Conservation (phyloP, 2,329 filamentous ascomycete genomes). For the Penicillium oxalicum region DNA sequence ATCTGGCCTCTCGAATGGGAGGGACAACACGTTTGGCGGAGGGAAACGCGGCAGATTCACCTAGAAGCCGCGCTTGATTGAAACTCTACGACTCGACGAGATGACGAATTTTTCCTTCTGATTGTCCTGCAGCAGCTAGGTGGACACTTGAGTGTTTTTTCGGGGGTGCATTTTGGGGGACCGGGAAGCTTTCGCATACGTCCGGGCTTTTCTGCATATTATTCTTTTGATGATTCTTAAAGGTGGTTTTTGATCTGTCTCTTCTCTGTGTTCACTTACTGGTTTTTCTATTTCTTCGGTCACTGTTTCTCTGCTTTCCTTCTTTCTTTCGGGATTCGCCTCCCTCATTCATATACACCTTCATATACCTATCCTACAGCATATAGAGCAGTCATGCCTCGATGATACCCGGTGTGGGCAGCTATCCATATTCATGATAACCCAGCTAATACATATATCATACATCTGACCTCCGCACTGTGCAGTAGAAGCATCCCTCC, state of each 20-base stretch:
- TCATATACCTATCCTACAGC: conserved; percentile 20
- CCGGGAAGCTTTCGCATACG: conserved; percentile 28
- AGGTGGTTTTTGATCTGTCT: conserved; percentile 7
- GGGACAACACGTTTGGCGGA: conserved; percentile 42
- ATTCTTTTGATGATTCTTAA: conserved; percentile 10
- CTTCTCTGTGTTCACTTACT: neutral
- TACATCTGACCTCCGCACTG: conserved; percentile 8
- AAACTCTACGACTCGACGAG: conserved; percentile 25
- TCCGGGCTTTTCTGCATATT: conserved; percentile 19
- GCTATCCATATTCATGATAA: conserved; percentile 21
- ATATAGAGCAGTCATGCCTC: conserved; percentile 32
- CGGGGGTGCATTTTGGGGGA: conserved; percentile 29
- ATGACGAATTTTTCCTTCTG: conserved; percentile 30
- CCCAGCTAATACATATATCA: conserved; percentile 18
- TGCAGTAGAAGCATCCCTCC: too few species aligned
- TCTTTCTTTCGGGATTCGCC: conserved; percentile 2
- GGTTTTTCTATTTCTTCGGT: too few species aligned
- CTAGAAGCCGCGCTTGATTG: conserved; percentile 20
- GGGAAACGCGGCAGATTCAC: conserved; percentile 44
- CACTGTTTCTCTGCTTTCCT: neutral
- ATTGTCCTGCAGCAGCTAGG: conserved; percentile 29
- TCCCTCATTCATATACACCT: conserved; percentile 2
- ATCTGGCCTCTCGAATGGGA: conserved; percentile 39
- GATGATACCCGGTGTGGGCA: conserved; percentile 33
- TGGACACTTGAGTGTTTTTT: conserved; percentile 19